Evolutionary conservation across 1,139 yeast species (phyloP).

Genomic region (Diutina catenulata): DNA sequence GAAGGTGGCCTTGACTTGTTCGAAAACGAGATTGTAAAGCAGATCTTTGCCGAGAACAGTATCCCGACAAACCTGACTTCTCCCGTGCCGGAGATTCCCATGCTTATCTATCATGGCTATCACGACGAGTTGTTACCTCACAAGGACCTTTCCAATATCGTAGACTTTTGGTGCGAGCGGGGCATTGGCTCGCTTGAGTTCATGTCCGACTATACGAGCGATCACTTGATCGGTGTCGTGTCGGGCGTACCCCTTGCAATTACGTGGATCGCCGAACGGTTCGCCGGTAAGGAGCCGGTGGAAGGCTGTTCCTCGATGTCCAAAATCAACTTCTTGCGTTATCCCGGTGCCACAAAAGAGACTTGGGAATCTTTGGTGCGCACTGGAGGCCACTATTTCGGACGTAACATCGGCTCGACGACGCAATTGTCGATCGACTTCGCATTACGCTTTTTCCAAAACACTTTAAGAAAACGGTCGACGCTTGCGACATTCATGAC

Average conservation of each 20-base stretch:
- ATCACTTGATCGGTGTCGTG: conserved; percentile 3
- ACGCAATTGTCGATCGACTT: not conserved
- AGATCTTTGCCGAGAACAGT: not conserved
- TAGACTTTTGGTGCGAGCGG: not conserved
- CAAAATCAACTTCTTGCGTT: not conserved
- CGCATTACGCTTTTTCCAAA: not conserved
- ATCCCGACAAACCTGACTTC: not conserved
- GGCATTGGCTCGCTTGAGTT: conserved; percentile 1
- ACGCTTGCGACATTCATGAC: too few species aligned
- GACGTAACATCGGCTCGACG: not conserved
- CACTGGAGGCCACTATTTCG: conserved; percentile 3
- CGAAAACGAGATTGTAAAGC: not conserved
- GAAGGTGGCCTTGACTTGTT: not conserved
- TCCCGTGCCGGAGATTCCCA: not conserved
- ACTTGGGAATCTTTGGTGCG: conserved; percentile 1
- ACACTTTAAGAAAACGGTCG: too few species aligned
- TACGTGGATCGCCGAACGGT: conserved; percentile 3
- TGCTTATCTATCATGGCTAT: conserved; percentile 1
- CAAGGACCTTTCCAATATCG: not conserved
- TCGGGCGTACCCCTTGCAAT: conserved; percentile 4
- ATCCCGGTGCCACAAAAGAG: conserved; percentile 3
- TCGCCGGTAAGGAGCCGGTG: not conserved
- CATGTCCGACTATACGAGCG: not conserved
- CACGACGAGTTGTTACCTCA: conserved; percentile 1
- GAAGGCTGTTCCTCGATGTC: not conserved